Percentiles rank a stretch among this genome's conserved stretches.
Conservation (phyloP, 2,329 filamentous ascomycete species). For the Decorospora gaudefroyi region DNA sequence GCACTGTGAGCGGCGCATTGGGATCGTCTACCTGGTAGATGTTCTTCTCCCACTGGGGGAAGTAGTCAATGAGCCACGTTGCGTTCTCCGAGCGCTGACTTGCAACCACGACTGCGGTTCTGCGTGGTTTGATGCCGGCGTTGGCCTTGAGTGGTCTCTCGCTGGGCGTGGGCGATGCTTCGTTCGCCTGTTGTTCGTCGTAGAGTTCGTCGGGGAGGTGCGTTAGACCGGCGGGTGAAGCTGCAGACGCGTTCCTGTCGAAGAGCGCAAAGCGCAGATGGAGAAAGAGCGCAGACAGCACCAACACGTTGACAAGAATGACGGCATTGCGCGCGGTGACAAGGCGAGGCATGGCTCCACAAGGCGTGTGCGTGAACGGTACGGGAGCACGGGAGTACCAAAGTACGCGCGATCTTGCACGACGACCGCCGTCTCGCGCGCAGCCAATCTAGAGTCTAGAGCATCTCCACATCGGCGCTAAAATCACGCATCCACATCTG, state of each 20-base stretch:
- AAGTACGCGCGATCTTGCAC: conserved; percentile 8
- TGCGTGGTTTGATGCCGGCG: conserved; percentile 17
- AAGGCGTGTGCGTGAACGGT: too few species aligned
- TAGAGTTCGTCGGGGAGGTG: conserved; percentile 23
- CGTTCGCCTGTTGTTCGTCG: conserved; percentile 15
- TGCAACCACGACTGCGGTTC: conserved; percentile 47
- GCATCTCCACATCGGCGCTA: conserved; percentile 12
- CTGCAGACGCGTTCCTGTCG: conserved; percentile 19
- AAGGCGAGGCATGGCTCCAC: conserved; percentile 35
- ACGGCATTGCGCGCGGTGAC: conserved; percentile 36
- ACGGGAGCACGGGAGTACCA: too few species aligned
- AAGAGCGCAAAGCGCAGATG: conserved; percentile 41
- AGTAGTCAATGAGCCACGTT: conserved; percentile 49
- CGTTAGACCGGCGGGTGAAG: conserved; percentile 14
- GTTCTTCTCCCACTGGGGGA: conserved; percentile 47
- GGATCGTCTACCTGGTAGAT: conserved; percentile 53
- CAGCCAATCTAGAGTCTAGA: conserved; percentile 5
- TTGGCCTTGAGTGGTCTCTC: conserved; percentile 22
- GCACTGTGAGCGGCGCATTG: conserved; percentile 48
- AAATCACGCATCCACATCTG: background rate
- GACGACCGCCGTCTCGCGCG: conserved; percentile 3
- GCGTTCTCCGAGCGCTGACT: conserved; percentile 47
- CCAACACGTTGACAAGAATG: conserved; percentile 26
- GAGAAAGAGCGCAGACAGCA: conserved; percentile 35
- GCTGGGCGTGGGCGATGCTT: conserved; percentile 8